Evolutionary conservation across 441 rosid species (phyloP), one percentile per base, ranked within the genome.

Genomic region (Adansonia madagascariensis): DNA sequence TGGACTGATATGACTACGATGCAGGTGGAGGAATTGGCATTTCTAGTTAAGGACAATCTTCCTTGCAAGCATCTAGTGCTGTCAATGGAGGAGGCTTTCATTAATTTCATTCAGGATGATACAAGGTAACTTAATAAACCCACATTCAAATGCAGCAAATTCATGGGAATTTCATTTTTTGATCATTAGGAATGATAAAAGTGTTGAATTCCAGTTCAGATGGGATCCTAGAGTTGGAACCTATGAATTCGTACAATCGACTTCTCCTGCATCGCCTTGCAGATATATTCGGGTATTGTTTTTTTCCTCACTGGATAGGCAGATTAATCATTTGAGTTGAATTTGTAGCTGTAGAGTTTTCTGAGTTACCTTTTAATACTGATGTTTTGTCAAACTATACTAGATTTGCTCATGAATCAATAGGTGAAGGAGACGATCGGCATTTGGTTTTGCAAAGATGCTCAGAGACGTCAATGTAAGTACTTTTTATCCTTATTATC

Each of bases 21-120:
- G 70, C 79, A 91, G 93, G 91, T 91, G 41, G 91, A 87, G 84
- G 95, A 91, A 82, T 79, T 91, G 87, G 95, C 93, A 24, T 85
- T 39, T 63, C 89, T 91, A 20, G 87, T 91, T 9, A 89, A 80
- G 84, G 95, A 91, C 81, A 91, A 88, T 76, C 82, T 91, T 68
- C 86, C 83, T 43, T 86, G 87, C 78, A 91, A 90, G 71, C 92
- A 88, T 84, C 88, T 90, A 1, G 87, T 91, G 39, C 88, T 91
- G 22, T 87, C 95, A 4, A 87, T 89, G 84, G 95, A 91, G 83
- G 93, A 88, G 53, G 84, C 85, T 52, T 80, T 90, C 66, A 79
- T 88, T 59, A 85, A 83, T 79, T 89, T 89, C 79, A 91, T 91
- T 56, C 82, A 84, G 80, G 85, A 82, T 18, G 85, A 82, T 75